Base-by-base conservation (phyloP, 2,329 filamentous ascomycete genomes). In the Pseudophaeomoniella oleicola region DNA sequence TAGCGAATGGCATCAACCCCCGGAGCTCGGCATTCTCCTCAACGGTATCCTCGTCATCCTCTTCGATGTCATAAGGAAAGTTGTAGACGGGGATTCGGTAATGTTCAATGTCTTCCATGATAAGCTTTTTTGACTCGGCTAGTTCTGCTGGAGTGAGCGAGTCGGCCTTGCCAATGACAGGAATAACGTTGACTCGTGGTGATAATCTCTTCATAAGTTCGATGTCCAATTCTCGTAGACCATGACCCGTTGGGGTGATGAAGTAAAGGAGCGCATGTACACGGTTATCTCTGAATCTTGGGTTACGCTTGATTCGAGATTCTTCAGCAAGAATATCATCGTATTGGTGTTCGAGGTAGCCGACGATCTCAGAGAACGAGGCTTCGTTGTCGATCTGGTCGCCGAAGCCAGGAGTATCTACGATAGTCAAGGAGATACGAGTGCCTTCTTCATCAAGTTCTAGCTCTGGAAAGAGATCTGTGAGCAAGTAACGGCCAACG, bases 281-380 rank as follows among this genome's bases (percentile, higher is more conserved):
- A 68, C 90, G 84, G 69, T 98, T 96, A 68, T 98, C 90, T 57
- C 90, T 81, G 81, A 98, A 98, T 56, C 90, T 80, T 51, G 90
- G 90, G 71, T 98, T 98, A 86, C 90, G 90, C 83, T 98, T 98
- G 73, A 98, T 98, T 71, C 90, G 85, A 54, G 90, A 96, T 70
- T 98, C 90, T 69, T 96, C 88, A 44, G 90, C 88, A 52, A 98
- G 75, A 71, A 98, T 96, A 60, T 96, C 87, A 64, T 98, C 90
- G 64, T 96, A 96, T 76, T 98, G 88, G 67, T 88, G 78, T 73
- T 98, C 90, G 54, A 98, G 83, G 66, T 93, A 94, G 50, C 87
- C 88, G 50, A 94, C 87, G 54, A 98, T 98, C 65, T 96, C 90
- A 52, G 81, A 81, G 62, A 98, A 98, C 83, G 86, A 93, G 56